Evolutionary conservation across 2,329 filamentous ascomycete species (phyloP), one percentile per base, ranked within the genome.

Genomic region (Stagonosporopsis vannaccii): DNA sequence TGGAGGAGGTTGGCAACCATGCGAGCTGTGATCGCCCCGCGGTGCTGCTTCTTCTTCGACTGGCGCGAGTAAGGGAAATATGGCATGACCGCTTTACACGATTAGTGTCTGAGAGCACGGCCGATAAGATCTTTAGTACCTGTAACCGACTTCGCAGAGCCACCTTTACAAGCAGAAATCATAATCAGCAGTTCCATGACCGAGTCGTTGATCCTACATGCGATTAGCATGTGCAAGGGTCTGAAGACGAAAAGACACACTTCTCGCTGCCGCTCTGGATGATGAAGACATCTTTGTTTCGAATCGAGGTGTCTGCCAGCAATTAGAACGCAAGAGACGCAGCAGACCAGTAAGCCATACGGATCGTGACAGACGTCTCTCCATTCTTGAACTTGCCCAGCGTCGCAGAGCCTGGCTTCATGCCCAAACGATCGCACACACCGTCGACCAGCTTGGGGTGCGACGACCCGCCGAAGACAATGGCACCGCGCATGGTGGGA

Each of bases 1-100:
- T 90, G 86, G 66, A 99, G 87, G 45, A 98, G 85, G 76, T 99
- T 99, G 59, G 95, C 94, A 49, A 99, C 85, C 92, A 99, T 97
- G 66, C 94, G 89, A 51, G 95, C 95, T 8, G 95, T 97, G 72
- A 99, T 98, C 56, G 95, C 92, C 47, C 95, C 95, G 63, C 95
- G 87, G 74, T 98, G 94, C 53, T 92, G 92, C 80, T 99, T 99
- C 84, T 98, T 98, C 84, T 99, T 99, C 56, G 94, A 98, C 78
- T 99, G 95, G 60, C 95, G 91, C 67, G 92, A 97, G 81, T 99
- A 99, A n/a, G 95, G 95, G 73, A 98, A 99, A 79, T 98, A 98
- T 12, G 91, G 91, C 71, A 95, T 85, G 62, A 95, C 91, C 64
- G 91, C 91, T 94, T 71, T 40, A 20, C 32, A 26, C 36, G 30